Evolutionary conservation across 2,329 filamentous ascomycete species (phyloP).

Genomic region (Fusarium heterosporum): DNA sequence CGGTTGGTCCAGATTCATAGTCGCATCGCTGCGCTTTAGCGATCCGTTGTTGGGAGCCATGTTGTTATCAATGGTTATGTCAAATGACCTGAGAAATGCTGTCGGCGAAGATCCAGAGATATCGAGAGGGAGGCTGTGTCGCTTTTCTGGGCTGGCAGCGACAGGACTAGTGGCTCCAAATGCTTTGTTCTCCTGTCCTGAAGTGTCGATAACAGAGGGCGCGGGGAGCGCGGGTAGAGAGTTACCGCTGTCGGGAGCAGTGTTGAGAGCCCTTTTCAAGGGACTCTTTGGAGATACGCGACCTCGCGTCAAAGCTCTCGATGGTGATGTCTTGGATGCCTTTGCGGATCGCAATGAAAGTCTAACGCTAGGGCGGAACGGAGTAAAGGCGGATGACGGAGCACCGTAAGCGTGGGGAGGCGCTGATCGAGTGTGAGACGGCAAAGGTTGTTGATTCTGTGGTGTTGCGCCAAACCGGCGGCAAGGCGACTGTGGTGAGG

Average conservation of each 20-base stretch:
- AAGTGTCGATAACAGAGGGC: slow-evolving; percentile 52
- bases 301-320: slow-evolving; percentile 68
- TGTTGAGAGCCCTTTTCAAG: slow-evolving; percentile 78
- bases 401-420: slow-evolving; percentile 51
- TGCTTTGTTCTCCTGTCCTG: slow-evolving; percentile 59
- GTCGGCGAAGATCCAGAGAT: slow-evolving; percentile 65
- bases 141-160: slow-evolving; percentile 57
- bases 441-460: slow-evolving; percentile 50
- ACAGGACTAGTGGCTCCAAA: slow-evolving; percentile 52
- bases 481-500: slow-evolving; percentile 65
- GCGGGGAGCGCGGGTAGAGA: slow-evolving; percentile 60
- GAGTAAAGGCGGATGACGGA: slow-evolving; percentile 67
- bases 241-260: slow-evolving; percentile 79
- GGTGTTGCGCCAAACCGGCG: slow-evolving; percentile 56
- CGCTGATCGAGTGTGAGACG: slow-evolving; percentile 51
- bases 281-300: slow-evolving; percentile 85
- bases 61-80: slow-evolving; percentile 54
- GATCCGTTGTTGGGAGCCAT: slow-evolving; percentile 72
- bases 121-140: slow-evolving; percentile 69
- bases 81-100: slow-evolving; percentile 63
- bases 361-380: slow-evolving; percentile 74
- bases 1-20: slow-evolving; percentile 86
- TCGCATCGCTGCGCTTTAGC: slow-evolving; percentile 89
- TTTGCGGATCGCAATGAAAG: slow-evolving; percentile 73
- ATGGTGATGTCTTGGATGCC: slow-evolving; percentile 67